Evolutionary conservation across 2,329 filamentous ascomycete species (phyloP).

Genomic region (Annulohypoxylon truncatum): DNA sequence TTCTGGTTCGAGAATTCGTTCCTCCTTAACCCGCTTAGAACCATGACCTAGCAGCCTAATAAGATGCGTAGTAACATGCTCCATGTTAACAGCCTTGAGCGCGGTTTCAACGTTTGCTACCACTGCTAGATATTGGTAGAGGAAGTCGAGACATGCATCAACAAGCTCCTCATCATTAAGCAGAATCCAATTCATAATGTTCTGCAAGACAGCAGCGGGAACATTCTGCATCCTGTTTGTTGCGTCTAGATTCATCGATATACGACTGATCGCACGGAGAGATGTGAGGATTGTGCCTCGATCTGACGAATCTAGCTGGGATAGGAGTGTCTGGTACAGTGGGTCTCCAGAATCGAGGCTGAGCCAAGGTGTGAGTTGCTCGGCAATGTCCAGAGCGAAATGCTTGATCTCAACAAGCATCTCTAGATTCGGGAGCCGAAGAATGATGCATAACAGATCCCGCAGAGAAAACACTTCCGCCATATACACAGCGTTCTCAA

Average conservation of each 20-base stretch:
- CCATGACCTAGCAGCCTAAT: conserved; percentile 82
- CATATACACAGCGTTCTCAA: conserved; percentile 87
- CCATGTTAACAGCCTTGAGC: conserved; percentile 69
- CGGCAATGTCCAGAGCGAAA: conserved; percentile 89
- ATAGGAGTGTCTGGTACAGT: conserved; percentile 79
- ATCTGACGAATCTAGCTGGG: conserved; percentile 75
- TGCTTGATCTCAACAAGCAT: conserved; percentile 86
- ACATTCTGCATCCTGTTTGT: conserved; percentile 81
- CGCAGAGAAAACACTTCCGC: conserved; percentile 79
- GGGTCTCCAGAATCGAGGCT: conserved; percentile 77
- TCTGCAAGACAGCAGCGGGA: conserved; percentile 72
- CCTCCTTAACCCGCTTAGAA: conserved; percentile 70
- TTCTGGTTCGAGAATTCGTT: conserved; percentile 68
- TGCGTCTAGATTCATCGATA: conserved; percentile 86
- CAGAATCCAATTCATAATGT: conserved; percentile 78
- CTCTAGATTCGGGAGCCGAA: conserved; percentile 80
- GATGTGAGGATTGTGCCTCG: conserved; percentile 84
- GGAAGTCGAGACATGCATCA: conserved; percentile 89
- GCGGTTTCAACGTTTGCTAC: conserved; percentile 84
- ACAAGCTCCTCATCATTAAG: conserved; percentile 91
- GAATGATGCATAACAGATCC: conserved; percentile 84
- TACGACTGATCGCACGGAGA: conserved; percentile 83
- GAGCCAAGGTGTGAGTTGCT: conserved; percentile 88
- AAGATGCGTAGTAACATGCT: conserved; percentile 80
- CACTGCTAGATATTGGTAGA: conserved; percentile 94